These are phyloP conservation scores for Cryptosporidium xiaoi DNA, from an alignment of 169 alveolate species.

Conservation along the genomic window DNA sequence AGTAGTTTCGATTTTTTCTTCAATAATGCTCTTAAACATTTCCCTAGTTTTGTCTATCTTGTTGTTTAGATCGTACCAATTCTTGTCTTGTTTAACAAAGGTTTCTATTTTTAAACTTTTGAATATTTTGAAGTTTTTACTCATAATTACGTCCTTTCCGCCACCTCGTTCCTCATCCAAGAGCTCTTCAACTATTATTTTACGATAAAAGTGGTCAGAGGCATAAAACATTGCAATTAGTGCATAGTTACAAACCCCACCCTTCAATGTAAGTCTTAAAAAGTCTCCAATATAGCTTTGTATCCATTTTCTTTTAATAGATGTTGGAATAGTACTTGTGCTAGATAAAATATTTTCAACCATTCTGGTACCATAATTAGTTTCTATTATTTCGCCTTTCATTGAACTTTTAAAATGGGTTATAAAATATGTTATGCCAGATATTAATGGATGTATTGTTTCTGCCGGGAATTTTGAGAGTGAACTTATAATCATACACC, in stretches of 20 bases:
- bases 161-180: conserved; percentile 68
- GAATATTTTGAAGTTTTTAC: conserved; percentile 39
- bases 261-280: conserved; percentile 1
- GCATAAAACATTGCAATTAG: conserved; percentile 65
- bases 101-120: conserved; percentile 42
- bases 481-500: conserved; percentile 54
- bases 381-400: conserved; percentile 17
- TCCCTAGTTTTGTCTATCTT: conserved; percentile 45
- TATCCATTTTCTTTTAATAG: conserved; percentile 57
- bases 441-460: conserved; percentile 54
- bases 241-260: conserved; percentile 48
- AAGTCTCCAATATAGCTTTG: conserved; percentile 45
- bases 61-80: conserved; percentile 19
- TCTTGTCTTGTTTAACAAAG: conserved; percentile 20
- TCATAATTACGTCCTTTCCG: conserved; percentile 33
- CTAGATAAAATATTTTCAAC: conserved; percentile 15
- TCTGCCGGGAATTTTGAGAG: conserved; percentile 56
- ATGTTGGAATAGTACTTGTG: conserved; percentile 35
- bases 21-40: conserved; percentile 39
- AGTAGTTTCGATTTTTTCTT: conserved; percentile 3
- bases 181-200: conserved; percentile 41
- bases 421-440: conserved; percentile 61
- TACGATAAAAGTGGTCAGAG: conserved; percentile 36
- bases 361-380: conserved; percentile 43
- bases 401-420: conserved; percentile 10